Percentiles rank a stretch among this genome's conserved stretches.
phyloP scores from a whole-genome alignment of 2,329 filamentous ascomycete species.

The Colletotrichum sp. region DNA sequence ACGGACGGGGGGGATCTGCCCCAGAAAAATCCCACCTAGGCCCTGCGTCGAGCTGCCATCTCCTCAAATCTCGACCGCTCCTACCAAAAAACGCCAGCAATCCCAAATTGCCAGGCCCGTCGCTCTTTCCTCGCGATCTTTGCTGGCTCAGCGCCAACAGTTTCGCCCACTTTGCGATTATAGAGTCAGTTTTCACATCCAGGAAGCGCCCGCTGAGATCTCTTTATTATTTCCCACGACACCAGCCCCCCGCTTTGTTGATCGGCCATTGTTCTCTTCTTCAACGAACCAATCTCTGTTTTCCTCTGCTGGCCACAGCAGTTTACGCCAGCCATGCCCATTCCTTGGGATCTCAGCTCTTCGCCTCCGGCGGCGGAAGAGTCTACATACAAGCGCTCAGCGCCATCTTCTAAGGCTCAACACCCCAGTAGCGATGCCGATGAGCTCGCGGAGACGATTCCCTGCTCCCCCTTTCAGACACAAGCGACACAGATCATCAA shows the following conservation, averaged over 20 bases:
- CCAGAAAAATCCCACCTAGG: constrained; percentile 19
- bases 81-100: not conserved
- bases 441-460: constrained; percentile 52
- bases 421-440: constrained; percentile 42
- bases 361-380: constrained; percentile 2
- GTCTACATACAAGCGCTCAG: not conserved
- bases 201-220: not conserved
- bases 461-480: constrained; percentile 47
- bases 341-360: constrained; percentile 1
- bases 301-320: not conserved
- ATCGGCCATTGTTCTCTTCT: not conserved
- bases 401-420: not conserved
- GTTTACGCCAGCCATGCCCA: not conserved
- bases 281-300: not conserved
- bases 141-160: not conserved
- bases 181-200: not conserved
- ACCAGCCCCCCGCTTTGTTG: not conserved
- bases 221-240: not conserved
- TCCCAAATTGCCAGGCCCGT: not conserved
- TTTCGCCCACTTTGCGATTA: not conserved
- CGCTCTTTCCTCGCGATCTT: not conserved
- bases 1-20: constrained; percentile 12
- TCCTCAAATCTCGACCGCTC: constrained; percentile 18
- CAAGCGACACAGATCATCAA: constrained; percentile 50
- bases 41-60: not conserved